These are phyloP conservation scores for Panicum virgatum DNA, from an alignment of 202 grass and related monocot species.

Conservation along the genomic window DNA sequence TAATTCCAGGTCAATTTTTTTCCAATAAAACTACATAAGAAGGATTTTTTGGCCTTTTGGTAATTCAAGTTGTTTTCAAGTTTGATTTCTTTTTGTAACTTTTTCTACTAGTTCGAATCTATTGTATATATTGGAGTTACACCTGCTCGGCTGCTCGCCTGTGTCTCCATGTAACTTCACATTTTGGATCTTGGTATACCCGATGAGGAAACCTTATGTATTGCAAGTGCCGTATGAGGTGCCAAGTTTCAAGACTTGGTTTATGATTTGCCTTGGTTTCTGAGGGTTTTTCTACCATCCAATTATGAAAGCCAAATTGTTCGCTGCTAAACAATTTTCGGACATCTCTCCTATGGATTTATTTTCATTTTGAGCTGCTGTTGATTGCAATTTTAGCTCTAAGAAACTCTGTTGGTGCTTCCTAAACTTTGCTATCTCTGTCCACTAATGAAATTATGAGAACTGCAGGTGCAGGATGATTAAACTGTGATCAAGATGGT, in stretches of 20 bases:
- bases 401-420: not conserved
- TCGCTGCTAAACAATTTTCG: slow-evolving; percentile 16
- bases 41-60: not conserved
- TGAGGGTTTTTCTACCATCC: not conserved
- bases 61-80: slow-evolving; percentile 2
- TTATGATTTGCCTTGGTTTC: slow-evolving; percentile 25
- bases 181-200: slow-evolving; percentile 5
- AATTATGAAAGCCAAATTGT: not conserved
- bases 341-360: not conserved
- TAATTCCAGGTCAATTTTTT: not conserved
- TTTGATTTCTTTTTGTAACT: not conserved
- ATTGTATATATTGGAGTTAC: not conserved
- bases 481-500: slow-evolving; percentile 16
- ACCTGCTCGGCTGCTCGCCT: not conserved
- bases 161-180: not conserved
- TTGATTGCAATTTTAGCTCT: not conserved
- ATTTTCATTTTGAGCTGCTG: not conserved
- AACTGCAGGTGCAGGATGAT: slow-evolving; percentile 28
- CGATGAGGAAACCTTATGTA: slow-evolving; percentile 10
- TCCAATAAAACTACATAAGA: not conserved
- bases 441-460: slow-evolving; percentile 12
- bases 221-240: slow-evolving; percentile 25
- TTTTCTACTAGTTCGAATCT: not conserved
- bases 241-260: not conserved
- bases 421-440: not conserved